Evolutionary conservation across 768 basidiomycete genomes (phyloP).

Genomic region (Lepiota venenata): DNA sequence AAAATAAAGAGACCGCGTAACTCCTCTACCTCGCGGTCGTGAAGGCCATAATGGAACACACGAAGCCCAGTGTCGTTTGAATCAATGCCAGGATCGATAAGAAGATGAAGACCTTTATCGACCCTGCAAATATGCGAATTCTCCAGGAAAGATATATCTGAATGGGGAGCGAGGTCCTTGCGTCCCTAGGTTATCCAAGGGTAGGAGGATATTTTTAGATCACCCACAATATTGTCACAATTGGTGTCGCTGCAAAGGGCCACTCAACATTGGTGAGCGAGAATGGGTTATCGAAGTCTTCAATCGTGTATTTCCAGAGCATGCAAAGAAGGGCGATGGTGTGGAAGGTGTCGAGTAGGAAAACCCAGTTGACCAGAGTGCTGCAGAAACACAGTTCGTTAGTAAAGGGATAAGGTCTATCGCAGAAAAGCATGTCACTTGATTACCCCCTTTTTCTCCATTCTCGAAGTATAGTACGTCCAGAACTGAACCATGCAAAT

Average conservation of each 20-base stretch:
- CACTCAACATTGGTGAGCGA: constrained; percentile 20
- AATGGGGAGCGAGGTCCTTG: constrained; percentile 27
- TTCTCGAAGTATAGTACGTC: constrained; percentile 15
- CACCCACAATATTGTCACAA: constrained; percentile 24
- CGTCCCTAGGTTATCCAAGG: background rate
- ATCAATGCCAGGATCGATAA: constrained; percentile 17
- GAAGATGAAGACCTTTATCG: constrained; percentile 17
- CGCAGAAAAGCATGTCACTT: background rate
- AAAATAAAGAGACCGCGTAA: background rate
- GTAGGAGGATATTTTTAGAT: background rate
- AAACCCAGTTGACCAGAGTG: constrained; percentile 24
- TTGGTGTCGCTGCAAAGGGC: constrained; percentile 26
- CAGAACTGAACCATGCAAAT: constrained; percentile 20
- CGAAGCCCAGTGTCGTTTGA: constrained; percentile 22
- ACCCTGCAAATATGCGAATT: constrained; percentile 22
- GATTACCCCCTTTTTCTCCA: background rate
- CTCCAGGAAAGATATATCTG: constrained; percentile 29
- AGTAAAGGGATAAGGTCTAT: background rate
- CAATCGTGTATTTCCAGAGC: constrained; percentile 26
- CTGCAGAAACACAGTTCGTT: constrained; percentile 7
- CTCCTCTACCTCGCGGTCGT: constrained; percentile 18
- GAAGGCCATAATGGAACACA: constrained; percentile 21
- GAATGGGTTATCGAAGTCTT: constrained; percentile 18
- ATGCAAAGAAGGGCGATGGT: constrained; percentile 22
- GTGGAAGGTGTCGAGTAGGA: constrained; percentile 25